These are phyloP conservation scores for Eucalyptus virginea DNA, from an alignment of 345 rosid species.

Conservation along the genomic window DNA sequence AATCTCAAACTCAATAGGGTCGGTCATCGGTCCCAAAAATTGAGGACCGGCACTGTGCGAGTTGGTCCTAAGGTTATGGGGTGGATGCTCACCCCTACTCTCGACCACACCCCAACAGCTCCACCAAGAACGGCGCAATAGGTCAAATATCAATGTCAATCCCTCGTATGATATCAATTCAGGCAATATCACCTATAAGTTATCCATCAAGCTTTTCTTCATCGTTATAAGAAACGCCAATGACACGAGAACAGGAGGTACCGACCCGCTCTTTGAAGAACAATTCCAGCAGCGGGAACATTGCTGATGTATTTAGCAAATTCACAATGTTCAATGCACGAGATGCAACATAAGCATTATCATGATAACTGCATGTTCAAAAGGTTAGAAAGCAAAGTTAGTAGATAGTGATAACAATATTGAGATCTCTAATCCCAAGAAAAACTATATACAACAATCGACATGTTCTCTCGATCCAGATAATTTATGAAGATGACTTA, in stretches of 20 bases:
- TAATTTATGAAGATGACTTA: background rate
- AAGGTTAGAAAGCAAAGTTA: background rate
- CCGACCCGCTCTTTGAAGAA: slow-evolving; percentile 76
- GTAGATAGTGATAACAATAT: background rate
- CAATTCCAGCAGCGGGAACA: slow-evolving; percentile 50
- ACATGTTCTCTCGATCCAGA: background rate
- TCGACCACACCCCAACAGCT: background rate
- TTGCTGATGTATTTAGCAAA: slow-evolving; percentile 30
- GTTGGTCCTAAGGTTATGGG: too few relatives aligned
- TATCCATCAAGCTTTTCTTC: background rate
- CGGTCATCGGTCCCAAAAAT: too few relatives aligned
- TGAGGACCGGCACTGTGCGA: too few relatives aligned
- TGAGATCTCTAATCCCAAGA: background rate
- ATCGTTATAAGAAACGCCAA: background rate
- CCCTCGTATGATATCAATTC: background rate
- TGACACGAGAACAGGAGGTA: background rate
- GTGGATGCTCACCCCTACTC: too few relatives aligned
- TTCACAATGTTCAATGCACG: slow-evolving; percentile 74
- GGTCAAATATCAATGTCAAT: background rate
- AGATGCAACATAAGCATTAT: slow-evolving; percentile 65
- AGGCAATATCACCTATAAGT: background rate
- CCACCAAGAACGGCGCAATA: background rate
- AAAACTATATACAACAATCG: background rate
- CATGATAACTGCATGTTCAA: slow-evolving; percentile 52
- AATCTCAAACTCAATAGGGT: too few relatives aligned